Evolutionary conservation across 805 yeast genomes (phyloP).

Genomic region (Saccharomycopsis javanensis): DNA sequence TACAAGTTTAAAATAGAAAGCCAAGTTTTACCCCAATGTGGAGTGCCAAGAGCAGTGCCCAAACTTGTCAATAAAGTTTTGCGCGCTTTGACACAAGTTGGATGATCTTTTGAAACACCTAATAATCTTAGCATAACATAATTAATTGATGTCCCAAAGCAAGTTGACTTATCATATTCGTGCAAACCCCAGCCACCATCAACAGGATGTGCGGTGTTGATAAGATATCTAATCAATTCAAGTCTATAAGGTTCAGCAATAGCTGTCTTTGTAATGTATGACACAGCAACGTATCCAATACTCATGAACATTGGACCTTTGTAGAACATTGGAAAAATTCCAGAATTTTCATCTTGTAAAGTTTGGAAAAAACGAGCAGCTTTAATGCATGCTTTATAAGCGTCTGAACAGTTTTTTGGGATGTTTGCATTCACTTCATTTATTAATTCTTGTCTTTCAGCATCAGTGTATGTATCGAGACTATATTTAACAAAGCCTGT

Average conservation of each 20-base stretch:
- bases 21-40: slow-evolving; percentile 99
- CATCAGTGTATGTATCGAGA: slow-evolving; percentile 1
- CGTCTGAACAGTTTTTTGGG: slow-evolving; percentile 28
- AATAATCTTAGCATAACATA: slow-evolving; percentile 73
- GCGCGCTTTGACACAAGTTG: slow-evolving; percentile 70
- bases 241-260: slow-evolving; percentile 55
- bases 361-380: slow-evolving; percentile 62
- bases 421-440: slow-evolving; percentile 21
- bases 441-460: slow-evolving; percentile 24
- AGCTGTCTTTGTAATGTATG: slow-evolving; percentile 56
- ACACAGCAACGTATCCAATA: slow-evolving; percentile 72
- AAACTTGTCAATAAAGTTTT: slow-evolving; percentile 47
- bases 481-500: slow-evolving; percentile 45
- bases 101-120: slow-evolving; percentile 67
- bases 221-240: slow-evolving; percentile 77
- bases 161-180: slow-evolving; percentile 84
- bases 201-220: slow-evolving; percentile 91
- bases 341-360: slow-evolving; percentile 68
- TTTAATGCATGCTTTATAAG: slow-evolving; percentile 55
- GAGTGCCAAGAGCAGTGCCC: slow-evolving; percentile 86
- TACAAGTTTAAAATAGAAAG: slow-evolving; percentile 69
- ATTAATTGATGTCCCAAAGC: slow-evolving; percentile 87
- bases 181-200: slow-evolving; percentile 99
- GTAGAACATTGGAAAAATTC: slow-evolving; percentile 84
- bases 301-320: slow-evolving; percentile 98